A percentile compares a stretch with the other conserved stretches of the same genome.
Conservation (phyloP, 768 basidiomycete species). For the Lactifluus echinatus region DNA sequence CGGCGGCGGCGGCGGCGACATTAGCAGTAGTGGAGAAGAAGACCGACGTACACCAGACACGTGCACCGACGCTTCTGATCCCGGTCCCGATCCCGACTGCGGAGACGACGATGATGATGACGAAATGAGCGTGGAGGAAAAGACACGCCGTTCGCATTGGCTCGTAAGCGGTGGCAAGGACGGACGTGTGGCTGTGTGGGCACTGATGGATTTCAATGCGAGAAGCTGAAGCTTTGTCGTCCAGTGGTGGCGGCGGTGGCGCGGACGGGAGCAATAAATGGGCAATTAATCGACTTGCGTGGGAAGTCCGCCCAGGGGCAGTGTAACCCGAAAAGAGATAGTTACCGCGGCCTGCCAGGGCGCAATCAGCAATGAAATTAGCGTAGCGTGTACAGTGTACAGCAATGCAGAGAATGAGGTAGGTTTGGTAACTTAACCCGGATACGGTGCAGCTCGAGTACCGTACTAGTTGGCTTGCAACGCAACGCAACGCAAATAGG, state of each 20-base stretch:
- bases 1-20: neutral
- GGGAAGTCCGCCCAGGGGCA: too few species aligned
- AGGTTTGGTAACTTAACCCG: too few species aligned
- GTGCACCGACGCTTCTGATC: neutral
- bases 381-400: too few species aligned
- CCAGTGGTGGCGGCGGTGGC: neutral
- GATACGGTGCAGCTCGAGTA: neutral
- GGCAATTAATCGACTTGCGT: too few species aligned
- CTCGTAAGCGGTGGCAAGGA: constrained; percentile 20
- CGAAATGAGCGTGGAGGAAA: constrained; percentile 14
- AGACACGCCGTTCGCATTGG: constrained; percentile 14
- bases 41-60: neutral
- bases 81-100: neutral
- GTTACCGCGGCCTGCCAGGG: too few species aligned
- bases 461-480: neutral
- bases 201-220: constrained; percentile 13
- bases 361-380: too few species aligned
- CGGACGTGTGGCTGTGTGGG: constrained; percentile 19
- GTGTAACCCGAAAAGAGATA: too few species aligned
- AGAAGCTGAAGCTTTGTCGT: too few species aligned
- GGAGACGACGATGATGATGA: neutral
- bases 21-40: neutral
- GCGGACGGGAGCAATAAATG: too few species aligned
- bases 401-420: too few species aligned
- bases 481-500: too few species aligned